Evolutionary conservation across 805 yeast genomes (phyloP), one percentile per base, ranked within the genome.

Genomic region (Candida rishiriensis): DNA sequence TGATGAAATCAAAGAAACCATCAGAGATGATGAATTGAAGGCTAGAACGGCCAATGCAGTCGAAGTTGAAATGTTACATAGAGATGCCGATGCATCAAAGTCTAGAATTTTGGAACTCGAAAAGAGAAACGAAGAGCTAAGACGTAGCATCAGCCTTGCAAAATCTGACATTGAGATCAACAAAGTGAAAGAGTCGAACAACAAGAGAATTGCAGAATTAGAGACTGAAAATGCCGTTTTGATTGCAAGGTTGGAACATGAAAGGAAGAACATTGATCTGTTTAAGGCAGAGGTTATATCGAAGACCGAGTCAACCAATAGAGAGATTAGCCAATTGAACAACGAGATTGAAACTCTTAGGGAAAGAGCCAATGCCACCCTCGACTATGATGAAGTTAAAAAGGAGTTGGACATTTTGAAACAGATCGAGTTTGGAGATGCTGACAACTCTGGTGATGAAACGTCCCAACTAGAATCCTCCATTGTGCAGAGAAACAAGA

Each of bases 351-450:
- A 68, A 10, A 58, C 61, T 4, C 66, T 85, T 51, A 77, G 76
- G 54, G 65, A 66, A 21, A 75, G 76, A 44, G 57, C 84, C 36
- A 66, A 67, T 3, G 61, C 68, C 29, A 77, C 80, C 41, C 65
- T 73, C 2, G 96, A 89, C 59, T 89, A 90, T 62, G 89, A 85
- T 41, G 89, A 87, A 49, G 60, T 89, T 39, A 88, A 88, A 60
- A 76, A 78, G 40, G 97, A 90, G 56, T 68, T 90, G 51, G 76
- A 74, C 15, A 76, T 88, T 21, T 61, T 89, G 48, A 80, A 84
- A 58, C 81, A 83, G 50, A 82, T 88, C 33, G 88, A 86, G 55
- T 85, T 88, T 64, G 90, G 90, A 3, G 68, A 60, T 17, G 64
- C 56, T 13, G 64, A 53, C 9, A 64, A 56, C 16, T 53, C 53